Evolutionary conservation across 371 early-diverging fungal species (phyloP).

Genomic region (Fennellomyces sp.): DNA sequence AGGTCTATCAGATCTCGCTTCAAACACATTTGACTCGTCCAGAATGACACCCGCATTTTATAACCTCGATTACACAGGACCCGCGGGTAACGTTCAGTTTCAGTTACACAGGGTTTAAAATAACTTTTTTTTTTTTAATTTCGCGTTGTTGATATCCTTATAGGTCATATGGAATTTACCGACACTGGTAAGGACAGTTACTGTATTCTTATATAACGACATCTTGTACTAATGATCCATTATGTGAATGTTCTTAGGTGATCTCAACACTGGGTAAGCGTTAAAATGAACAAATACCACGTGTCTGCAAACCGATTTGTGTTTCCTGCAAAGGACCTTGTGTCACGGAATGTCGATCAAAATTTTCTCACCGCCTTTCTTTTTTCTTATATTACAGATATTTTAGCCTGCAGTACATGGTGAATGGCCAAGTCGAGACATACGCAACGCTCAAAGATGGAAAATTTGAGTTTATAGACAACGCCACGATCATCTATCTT

Average conservation of each 20-base stretch:
- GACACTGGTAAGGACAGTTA: constrained; percentile 18
- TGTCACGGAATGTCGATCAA: neutral
- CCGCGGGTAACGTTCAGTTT: constrained; percentile 28
- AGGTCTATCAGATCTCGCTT: constrained; percentile 28
- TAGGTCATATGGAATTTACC: constrained; percentile 16
- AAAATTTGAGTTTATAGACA: constrained; percentile 17
- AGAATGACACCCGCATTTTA: constrained; percentile 41
- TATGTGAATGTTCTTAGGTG: too few relatives aligned
- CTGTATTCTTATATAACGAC: too few relatives aligned
- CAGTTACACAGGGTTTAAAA: neutral
- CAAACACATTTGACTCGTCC: constrained; percentile 28
- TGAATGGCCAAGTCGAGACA: constrained; percentile 19
- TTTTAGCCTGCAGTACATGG: constrained; percentile 28
- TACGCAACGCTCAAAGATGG: constrained; percentile 29
- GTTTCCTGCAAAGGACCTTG: neutral
- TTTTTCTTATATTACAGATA: constrained; percentile 9
- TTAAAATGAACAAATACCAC: neutral
- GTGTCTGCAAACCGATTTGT: neutral
- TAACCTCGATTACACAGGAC: constrained; percentile 45
- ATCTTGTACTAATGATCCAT: too few relatives aligned
- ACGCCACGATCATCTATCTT: constrained; percentile 25
- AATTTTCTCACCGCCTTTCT: constrained; percentile 1
- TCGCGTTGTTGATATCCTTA: neutral
- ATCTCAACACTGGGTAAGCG: constrained; percentile 18
- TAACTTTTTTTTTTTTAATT: neutral